Conservation (phyloP, 2,329 filamentous ascomycete species). For the Aureobasidium sp. region DNA sequence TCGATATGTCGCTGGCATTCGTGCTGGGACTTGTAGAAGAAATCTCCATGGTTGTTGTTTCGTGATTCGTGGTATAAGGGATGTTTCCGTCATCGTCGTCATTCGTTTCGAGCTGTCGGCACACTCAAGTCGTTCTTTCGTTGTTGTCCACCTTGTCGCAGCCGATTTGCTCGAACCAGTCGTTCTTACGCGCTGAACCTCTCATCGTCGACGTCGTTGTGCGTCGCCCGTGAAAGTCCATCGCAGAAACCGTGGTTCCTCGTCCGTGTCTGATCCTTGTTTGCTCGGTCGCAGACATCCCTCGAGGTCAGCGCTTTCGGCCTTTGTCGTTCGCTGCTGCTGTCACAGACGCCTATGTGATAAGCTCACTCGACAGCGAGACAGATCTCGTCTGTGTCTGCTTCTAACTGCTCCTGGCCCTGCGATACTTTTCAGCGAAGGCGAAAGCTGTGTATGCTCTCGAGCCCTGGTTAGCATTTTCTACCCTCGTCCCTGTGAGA, state of each 20-base stretch:
- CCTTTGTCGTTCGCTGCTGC: background rate
- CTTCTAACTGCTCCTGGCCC: no score
- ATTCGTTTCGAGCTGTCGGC: background rate
- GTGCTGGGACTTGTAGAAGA: conserved; percentile 5
- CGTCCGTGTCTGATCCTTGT: background rate
- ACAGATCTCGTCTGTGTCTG: no score
- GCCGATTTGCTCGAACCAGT: background rate
- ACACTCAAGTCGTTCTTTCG: background rate
- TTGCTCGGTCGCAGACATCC: background rate
- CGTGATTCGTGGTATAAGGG: background rate
- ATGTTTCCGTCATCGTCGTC: background rate
- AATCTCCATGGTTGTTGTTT: background rate
- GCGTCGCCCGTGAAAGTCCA: no score
- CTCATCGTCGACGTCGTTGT: background rate
- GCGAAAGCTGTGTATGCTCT: no score
- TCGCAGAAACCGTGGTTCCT: no score
- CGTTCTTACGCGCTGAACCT: background rate
- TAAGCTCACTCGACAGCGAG: no score
- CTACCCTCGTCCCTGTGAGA: no score
- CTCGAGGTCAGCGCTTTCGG: background rate
- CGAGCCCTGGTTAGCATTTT: no score
- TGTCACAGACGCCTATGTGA: background rate
- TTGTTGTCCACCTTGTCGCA: background rate
- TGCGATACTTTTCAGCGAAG: no score
- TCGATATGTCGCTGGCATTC: conserved; percentile 5